Percentiles rank a stretch among this genome's conserved stretches.
These are phyloP conservation scores for Lasiodiplodia citricola DNA, from an alignment of 2,329 filamentous ascomycete genomes.

Conservation along the genomic window DNA sequence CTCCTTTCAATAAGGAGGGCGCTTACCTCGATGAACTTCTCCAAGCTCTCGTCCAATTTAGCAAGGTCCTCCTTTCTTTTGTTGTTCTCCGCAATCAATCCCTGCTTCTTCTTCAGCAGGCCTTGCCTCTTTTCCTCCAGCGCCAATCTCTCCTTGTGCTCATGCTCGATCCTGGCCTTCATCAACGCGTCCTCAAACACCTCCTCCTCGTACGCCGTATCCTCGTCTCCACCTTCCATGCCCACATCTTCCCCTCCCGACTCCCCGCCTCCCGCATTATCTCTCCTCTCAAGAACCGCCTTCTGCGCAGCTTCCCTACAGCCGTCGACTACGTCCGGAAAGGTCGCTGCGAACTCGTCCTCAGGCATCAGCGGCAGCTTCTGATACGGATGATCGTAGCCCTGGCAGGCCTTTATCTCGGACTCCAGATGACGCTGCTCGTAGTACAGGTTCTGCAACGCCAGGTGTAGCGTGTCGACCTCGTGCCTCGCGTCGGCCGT, in stretches of 20 bases:
- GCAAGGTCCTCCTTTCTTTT: constrained; percentile 91
- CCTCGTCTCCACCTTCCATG: constrained; percentile 88
- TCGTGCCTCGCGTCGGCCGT: constrained; percentile 89
- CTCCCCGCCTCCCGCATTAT: constrained; percentile 86
- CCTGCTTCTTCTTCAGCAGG: constrained; percentile 68
- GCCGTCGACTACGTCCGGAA: constrained; percentile 63
- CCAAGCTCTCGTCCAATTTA: constrained; percentile 87
- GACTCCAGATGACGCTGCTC: constrained; percentile 89
- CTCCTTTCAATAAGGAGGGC: neutral
- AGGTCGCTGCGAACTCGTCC: constrained; percentile 77
- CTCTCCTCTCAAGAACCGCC: constrained; percentile 52
- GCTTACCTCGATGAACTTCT: constrained; percentile 88
- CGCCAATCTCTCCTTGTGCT: constrained; percentile 80
- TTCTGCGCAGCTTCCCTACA: constrained; percentile 45
- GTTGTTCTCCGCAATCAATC: constrained; percentile 78
- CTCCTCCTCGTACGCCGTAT: constrained; percentile 85
- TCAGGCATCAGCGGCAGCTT: constrained; percentile 82
- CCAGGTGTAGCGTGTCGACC: constrained; percentile 88
- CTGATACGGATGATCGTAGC: constrained; percentile 92
- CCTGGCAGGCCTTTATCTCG: constrained; percentile 89
- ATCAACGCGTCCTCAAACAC: constrained; percentile 85
- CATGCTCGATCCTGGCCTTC: constrained; percentile 88
- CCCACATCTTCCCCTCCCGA: constrained; percentile 86
- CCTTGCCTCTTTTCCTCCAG: constrained; percentile 81
- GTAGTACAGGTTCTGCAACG: constrained; percentile 95